Evolutionary conservation across 2,329 filamentous ascomycete species (phyloP), one percentile per base, ranked within the genome.

Genomic region (Pseudocercospora cruenta): DNA sequence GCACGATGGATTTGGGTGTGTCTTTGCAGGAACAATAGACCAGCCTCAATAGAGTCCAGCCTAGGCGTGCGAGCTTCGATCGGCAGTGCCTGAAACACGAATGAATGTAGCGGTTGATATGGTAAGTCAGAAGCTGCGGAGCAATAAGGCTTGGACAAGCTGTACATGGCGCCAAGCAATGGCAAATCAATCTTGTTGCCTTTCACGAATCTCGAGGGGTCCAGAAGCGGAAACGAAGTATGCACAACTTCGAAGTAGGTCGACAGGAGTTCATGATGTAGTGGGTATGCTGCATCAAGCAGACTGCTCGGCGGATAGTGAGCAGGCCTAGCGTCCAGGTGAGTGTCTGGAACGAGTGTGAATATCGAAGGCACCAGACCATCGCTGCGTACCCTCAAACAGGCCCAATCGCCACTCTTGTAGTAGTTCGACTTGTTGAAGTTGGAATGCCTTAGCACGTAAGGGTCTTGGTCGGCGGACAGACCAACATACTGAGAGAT

Each of bases 221-320:
- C 69, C 36, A 72, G 65, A 28, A 72, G 53, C 6, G 70, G 70
- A 36, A 67, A 72, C 2, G 69, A 68, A 12, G 70, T 66, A 31
- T 72, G 70, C 10, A 72, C 64, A 58, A 70, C 65, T 24, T 72
- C 70, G 26, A 72, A 72, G 60, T 72, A 72, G 3, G 68, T 64
- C 16, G 70, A 63, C n/a, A 72, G 33, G 5, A 72, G 59, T 21
- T 70, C 67, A 54, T 72, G 70, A 31, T 72, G 68, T 3, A 69
- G 58, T 14, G 70, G 70, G 55, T 70, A 70, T 21, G 67, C 70
- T 9, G 60, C 64, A 45, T 69, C 69, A 14, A 72, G 66, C 33
- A 72, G 22, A 26, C 60, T 59, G 54, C 67, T 69, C 16, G 65
- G 49, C 9, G 70, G 70, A 57, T 72, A 70, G 55, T 72, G 58